Conservation (phyloP, 2,329 filamentous ascomycete species). For the Bipolaris zeicola region DNA sequence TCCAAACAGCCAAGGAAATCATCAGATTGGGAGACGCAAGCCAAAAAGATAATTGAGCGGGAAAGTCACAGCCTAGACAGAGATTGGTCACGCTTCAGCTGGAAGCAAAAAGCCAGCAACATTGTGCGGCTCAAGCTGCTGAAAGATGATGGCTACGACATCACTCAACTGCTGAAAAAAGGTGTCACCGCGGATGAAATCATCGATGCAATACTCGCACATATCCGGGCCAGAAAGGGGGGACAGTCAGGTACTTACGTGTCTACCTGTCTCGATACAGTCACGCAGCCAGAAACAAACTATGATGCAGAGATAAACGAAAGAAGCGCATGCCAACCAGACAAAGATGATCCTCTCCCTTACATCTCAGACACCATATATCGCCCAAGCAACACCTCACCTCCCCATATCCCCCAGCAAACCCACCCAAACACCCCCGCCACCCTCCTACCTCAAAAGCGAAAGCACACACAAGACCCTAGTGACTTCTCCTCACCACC, state of each 20-base stretch:
- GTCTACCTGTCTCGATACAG: too few relatives aligned
- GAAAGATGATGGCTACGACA: conserved; percentile 20
- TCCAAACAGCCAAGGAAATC: background rate
- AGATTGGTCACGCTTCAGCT: conserved; percentile 10
- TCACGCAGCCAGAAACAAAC: too few relatives aligned
- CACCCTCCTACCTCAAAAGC: background rate
- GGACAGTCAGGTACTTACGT: background rate
- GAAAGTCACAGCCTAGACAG: conserved; percentile 5
- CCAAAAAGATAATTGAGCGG: background rate
- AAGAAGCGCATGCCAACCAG: background rate
- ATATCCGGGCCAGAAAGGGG: conserved; percentile 2
- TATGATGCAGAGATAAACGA: background rate
- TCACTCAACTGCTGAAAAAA: background rate
- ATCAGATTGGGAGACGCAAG: conserved; percentile 4
- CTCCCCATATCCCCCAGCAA: too few relatives aligned
- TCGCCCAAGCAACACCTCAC: too few relatives aligned
- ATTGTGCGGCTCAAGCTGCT: conserved; percentile 12
- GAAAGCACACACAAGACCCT: conserved; percentile 6
- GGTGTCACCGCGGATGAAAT: conserved; percentile 3
- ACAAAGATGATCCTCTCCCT: background rate
- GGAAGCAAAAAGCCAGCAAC: conserved; percentile 19
- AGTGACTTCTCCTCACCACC: background rate
- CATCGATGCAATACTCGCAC: conserved; percentile 6
- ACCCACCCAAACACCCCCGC: too few relatives aligned
- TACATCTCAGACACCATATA: too few relatives aligned